These are phyloP conservation scores for Rhodotorula sp. DNA, from an alignment of 1,284 basidiomycete species.

Conservation along the genomic window DNA sequence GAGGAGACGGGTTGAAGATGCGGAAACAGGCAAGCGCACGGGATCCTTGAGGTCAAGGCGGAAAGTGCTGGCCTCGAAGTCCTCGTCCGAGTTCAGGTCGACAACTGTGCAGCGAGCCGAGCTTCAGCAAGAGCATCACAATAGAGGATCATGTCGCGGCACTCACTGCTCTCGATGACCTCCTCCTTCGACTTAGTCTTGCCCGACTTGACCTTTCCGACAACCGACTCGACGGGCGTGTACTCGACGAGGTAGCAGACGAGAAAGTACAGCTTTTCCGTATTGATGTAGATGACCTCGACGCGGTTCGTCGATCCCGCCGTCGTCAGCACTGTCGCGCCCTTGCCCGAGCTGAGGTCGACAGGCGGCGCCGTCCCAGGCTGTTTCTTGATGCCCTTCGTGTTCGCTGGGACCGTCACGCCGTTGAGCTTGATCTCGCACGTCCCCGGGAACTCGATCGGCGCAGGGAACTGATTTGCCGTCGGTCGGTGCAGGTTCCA, in stretches of 20 bases:
- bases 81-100: conserved; percentile 66
- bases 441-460: conserved; percentile 85
- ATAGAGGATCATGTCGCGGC: too few species aligned
- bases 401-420: conserved; percentile 65
- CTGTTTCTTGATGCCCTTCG: conserved; percentile 92
- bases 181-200: conserved; percentile 66
- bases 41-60: conserved; percentile 89
- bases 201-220: conserved; percentile 64
- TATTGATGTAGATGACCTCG: conserved; percentile 87
- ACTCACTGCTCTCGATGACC: conserved; percentile 62
- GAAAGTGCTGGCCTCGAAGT: conserved; percentile 79
- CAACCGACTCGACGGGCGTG: conserved; percentile 63
- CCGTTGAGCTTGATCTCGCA: conserved; percentile 86
- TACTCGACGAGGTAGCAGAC: conserved; percentile 76
- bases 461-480: conserved; percentile 49
- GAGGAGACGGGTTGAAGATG: neutral
- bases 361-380: conserved; percentile 93
- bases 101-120: conserved; percentile 56
- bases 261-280: conserved; percentile 69
- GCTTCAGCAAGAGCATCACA: neutral
- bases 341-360: conserved; percentile 59
- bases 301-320: conserved; percentile 59
- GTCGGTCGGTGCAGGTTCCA: conserved; percentile 57
- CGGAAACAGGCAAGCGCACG: conserved; percentile 55
- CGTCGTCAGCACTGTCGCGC: conserved; percentile 2